These are phyloP conservation scores for Cadophora malorum DNA, from an alignment of 2,329 filamentous ascomycete species.

Conservation along the genomic window DNA sequence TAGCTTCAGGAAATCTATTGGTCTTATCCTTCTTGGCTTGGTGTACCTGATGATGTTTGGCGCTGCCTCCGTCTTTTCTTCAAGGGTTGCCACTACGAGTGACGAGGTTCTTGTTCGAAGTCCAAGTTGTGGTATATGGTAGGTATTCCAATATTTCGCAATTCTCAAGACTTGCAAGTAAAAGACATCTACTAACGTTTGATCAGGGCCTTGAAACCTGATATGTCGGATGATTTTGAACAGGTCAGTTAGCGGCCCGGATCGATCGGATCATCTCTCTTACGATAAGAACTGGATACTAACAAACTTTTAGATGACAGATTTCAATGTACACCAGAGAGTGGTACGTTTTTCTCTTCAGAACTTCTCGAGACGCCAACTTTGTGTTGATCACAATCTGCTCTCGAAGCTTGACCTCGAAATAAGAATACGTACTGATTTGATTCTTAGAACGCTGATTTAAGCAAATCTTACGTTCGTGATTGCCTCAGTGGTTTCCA, in stretches of 20 bases:
- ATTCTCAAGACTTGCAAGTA: too few relatives aligned
- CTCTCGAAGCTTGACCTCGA: too few relatives aligned
- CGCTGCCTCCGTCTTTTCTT: conserved; percentile 6
- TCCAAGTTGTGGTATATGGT: conserved; percentile 16
- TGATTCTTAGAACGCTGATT: conserved; percentile 4
- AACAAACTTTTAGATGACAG: neutral
- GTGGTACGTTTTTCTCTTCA: neutral
- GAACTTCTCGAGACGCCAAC: neutral
- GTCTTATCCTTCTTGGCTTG: conserved; percentile 2
- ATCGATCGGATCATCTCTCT: too few relatives aligned
- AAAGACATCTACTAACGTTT: neutral
- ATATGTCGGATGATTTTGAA: neutral
- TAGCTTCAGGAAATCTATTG: conserved; percentile 15
- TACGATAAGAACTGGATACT: neutral
- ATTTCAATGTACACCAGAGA: neutral
- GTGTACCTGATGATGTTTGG: conserved; percentile 12
- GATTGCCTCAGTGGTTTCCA: conserved; percentile 15
- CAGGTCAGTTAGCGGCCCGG: neutral
- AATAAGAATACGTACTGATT: neutral
- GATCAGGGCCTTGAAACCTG: neutral
- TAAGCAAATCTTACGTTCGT: conserved; percentile 14
- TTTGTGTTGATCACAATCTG: neutral
- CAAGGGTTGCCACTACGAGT: conserved; percentile 1
- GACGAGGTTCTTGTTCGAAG: conserved; percentile 17
- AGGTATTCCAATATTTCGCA: neutral